phyloP scores from a whole-genome alignment of 176 grass and related monocot genomes.

The Zizania latifolia region DNA sequence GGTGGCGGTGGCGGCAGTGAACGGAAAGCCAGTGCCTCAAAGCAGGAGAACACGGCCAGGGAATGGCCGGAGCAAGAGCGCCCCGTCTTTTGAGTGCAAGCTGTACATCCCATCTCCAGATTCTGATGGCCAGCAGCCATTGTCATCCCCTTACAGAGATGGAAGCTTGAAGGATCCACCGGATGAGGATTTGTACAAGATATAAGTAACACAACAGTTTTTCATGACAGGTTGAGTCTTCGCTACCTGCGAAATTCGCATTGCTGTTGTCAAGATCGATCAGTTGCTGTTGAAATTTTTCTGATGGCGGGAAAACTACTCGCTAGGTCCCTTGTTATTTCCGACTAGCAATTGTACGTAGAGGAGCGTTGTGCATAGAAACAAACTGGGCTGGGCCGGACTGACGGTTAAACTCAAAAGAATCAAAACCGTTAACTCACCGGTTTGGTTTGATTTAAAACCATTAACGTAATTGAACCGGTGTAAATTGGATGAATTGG shows the following conservation, averaged over 20 bases:
- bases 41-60: slow-evolving; percentile 63
- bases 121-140: slow-evolving; percentile 40
- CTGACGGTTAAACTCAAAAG: too few relatives aligned
- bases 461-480: too few relatives aligned
- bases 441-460: too few relatives aligned
- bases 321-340: slow-evolving; percentile 38
- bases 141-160: slow-evolving; percentile 26
- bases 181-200: slow-evolving; percentile 61
- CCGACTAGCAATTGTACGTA: slow-evolving; percentile 54
- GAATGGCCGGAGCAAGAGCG: slow-evolving; percentile 84
- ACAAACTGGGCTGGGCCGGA: too few relatives aligned
- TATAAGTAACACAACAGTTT: slow-evolving; percentile 33
- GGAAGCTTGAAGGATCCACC: slow-evolving; percentile 35
- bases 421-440: too few relatives aligned
- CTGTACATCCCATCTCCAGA: slow-evolving; percentile 80
- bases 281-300: neutral
- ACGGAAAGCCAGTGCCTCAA: slow-evolving; percentile 46
- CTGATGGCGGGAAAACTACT: slow-evolving; percentile 16
- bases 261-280: slow-evolving; percentile 28
- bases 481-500: too few relatives aligned
- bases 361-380: slow-evolving; percentile 44
- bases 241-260: neutral
- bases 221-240: slow-evolving; percentile 12
- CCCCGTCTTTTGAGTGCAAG: slow-evolving; percentile 65
- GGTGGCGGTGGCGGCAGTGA: neutral